phyloP scores from a whole-genome alignment of 805 yeast genomes.

The Candida namnaoensis region DNA sequence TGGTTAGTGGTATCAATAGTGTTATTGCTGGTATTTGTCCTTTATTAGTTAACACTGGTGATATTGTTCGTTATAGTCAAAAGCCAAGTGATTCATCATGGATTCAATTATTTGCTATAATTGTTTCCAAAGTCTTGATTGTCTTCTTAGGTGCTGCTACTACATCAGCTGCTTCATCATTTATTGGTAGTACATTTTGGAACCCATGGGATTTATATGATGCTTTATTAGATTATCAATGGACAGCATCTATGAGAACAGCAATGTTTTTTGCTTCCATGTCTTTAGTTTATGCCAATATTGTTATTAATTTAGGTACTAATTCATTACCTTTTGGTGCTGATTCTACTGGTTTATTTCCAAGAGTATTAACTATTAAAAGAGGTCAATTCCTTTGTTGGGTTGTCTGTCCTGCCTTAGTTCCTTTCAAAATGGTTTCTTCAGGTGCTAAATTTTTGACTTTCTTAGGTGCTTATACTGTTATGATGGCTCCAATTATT shows the following conservation, averaged over 20 bases:
- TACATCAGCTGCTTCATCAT: neutral
- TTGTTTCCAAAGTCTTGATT: neutral
- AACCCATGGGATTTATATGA: conserved; percentile 25
- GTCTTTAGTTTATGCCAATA: conserved; percentile 26
- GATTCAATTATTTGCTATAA: conserved; percentile 1
- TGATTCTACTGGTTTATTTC: conserved; percentile 31
- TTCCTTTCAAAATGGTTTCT: conserved; percentile 30
- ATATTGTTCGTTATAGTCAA: conserved; percentile 9
- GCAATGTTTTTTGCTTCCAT: conserved; percentile 31
- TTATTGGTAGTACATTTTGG: conserved; percentile 20
- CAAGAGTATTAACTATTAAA: conserved; percentile 27
- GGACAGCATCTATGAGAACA: conserved; percentile 25
- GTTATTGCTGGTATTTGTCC: conserved; percentile 11
- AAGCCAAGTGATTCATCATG: neutral
- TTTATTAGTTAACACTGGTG: conserved; percentile 8
- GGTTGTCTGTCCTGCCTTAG: conserved; percentile 23
- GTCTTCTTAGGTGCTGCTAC: neutral
- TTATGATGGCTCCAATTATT: conserved; percentile 28
- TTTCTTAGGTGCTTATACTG: conserved; percentile 28
- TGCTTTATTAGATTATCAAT: conserved; percentile 19
- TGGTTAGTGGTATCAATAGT: conserved; percentile 2
- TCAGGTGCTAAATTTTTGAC: conserved; percentile 25
- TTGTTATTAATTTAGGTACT: conserved; percentile 29
- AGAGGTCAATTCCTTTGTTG: conserved; percentile 30
- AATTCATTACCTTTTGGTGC: conserved; percentile 34